Evolutionary conservation across 2,329 filamentous ascomycete genomes (phyloP), one percentile per base, ranked within the genome.

Genomic region (Lachnellula subtilissima): DNA sequence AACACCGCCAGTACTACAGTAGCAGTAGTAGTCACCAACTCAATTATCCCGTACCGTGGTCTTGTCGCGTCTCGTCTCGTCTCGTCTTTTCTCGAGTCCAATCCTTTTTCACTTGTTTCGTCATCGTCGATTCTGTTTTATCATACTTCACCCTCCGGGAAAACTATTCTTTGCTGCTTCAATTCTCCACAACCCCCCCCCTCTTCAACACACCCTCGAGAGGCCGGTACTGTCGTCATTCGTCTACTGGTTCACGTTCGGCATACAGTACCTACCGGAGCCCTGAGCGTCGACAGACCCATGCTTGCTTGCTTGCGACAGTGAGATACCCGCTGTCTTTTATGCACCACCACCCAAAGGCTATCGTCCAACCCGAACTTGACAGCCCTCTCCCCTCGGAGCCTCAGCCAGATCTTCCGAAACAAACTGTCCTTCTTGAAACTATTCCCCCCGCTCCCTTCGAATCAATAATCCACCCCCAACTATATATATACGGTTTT

Each of bases 291-390:
- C 28, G 28, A 32, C 28, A 32, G 28, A 32, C 28, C 28, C 28
- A 32, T 14, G 12, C 22, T 45, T 22, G 15, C n/a, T 12, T 32
- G 28, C 9, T 32, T 32, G 25, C 51, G 49, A 52, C 50, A 54
- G 52, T 50, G 19, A 52, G 37, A 52, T 47, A 37, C 50, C 56
- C 51, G 59, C 58, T 61, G 61, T 54, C 58, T 59, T 60, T 58
- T 55, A 62, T 62, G 61, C 63, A 59, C 55, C 61, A 43, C 48
- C 55, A 25, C 22, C 23, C 8, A 32, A 32, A 32, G 28, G 28
- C 28, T 32, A 11, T 32, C 9, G 28, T 32, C 28, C 28, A 32
- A 32, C 28, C 8, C 28, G 28, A 32, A 32, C 9, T 32, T 32
- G 28, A 32, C 8, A 32, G 28, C 28, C 28, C 11, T 45, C 19